Evolutionary conservation across 305 asterid genomes (phyloP).

Genomic region (Salvia sclarea): DNA sequence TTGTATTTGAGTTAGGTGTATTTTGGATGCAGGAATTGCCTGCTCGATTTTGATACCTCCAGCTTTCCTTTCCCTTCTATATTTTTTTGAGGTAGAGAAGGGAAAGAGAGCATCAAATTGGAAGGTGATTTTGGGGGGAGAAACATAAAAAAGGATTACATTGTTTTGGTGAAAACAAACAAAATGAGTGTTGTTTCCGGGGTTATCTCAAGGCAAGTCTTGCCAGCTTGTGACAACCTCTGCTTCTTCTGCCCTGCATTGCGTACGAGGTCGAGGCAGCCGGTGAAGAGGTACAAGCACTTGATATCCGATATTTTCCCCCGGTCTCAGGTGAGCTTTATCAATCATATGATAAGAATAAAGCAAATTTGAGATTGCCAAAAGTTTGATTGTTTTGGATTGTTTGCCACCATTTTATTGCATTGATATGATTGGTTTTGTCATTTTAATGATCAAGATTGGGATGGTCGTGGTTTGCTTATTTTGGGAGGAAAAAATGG

Average conservation of each 20-base stretch:
- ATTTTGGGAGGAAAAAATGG: background rate
- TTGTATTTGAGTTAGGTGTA: slow-evolving; percentile 33
- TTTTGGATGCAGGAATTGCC: slow-evolving; percentile 45
- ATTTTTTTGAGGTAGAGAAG: slow-evolving; percentile 51
- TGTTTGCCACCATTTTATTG: background rate
- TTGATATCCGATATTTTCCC: slow-evolving; percentile 91
- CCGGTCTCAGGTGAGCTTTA: slow-evolving; percentile 69
- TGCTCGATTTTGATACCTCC: slow-evolving; percentile 43
- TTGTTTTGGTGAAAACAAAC: slow-evolving; percentile 24
- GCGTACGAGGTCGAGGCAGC: slow-evolving; percentile 96
- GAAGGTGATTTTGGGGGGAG: slow-evolving; percentile 26
- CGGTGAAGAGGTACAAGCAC: slow-evolving; percentile 99
- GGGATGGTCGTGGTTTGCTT: background rate
- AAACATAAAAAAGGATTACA: background rate
- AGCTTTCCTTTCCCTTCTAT: slow-evolving; percentile 72
- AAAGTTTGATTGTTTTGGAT: background rate
- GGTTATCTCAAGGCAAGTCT: slow-evolving; percentile 88
- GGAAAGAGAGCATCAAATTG: slow-evolving; percentile 58
- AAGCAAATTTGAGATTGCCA: background rate
- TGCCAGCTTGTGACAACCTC: slow-evolving; percentile 94
- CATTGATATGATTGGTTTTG: background rate
- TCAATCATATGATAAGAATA: slow-evolving; percentile 1
- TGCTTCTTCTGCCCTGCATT: slow-evolving; percentile 94
- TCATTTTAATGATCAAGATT: background rate
- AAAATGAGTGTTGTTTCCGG: slow-evolving; percentile 87